Conservation (phyloP, 2,329 filamentous ascomycete genomes). For the Zalaria sp. region DNA sequence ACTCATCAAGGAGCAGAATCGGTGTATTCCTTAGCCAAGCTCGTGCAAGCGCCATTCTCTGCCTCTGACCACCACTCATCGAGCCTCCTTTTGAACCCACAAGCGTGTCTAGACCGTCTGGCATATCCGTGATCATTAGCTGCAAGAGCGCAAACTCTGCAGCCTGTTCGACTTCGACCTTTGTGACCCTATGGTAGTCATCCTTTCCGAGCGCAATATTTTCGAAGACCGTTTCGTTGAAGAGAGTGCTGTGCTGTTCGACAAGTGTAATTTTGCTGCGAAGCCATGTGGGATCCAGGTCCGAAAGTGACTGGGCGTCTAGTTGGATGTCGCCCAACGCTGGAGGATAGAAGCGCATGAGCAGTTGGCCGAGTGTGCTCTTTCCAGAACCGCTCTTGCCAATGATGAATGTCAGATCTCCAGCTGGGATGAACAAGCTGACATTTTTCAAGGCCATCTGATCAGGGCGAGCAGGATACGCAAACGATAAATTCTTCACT, state of each 20-base stretch:
- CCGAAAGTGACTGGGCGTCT: slow-evolving; percentile 49
- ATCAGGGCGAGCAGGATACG: slow-evolving; percentile 56
- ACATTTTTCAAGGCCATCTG: slow-evolving; percentile 46
- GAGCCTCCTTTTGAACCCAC: slow-evolving; percentile 56
- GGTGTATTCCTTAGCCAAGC: slow-evolving; percentile 64
- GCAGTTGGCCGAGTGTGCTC: slow-evolving; percentile 69
- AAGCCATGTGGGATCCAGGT: slow-evolving; percentile 56
- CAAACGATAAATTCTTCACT: slow-evolving; percentile 57
- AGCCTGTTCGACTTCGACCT: slow-evolving; percentile 44
- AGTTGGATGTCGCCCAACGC: slow-evolving; percentile 51
- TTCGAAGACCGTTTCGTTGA: slow-evolving; percentile 62
- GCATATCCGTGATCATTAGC: slow-evolving; percentile 51
- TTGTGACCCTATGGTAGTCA: slow-evolving; percentile 33
- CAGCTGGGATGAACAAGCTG: slow-evolving; percentile 45
- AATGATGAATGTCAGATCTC: slow-evolving; percentile 65
- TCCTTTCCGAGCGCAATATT: slow-evolving; percentile 64
- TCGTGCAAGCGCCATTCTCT: slow-evolving; percentile 67
- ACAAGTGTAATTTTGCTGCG: slow-evolving; percentile 65
- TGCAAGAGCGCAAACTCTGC: slow-evolving; percentile 56
- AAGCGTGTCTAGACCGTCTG: slow-evolving; percentile 55
- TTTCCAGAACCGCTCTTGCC: slow-evolving; percentile 86
- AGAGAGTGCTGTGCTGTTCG: slow-evolving; percentile 69
- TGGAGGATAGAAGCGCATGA: slow-evolving; percentile 65
- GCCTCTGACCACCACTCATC: slow-evolving; percentile 74
- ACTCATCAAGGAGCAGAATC: slow-evolving; percentile 76